phyloP scores from a whole-genome alignment of 2,329 filamentous ascomycete genomes.

The Xylariaceae sp. region DNA sequence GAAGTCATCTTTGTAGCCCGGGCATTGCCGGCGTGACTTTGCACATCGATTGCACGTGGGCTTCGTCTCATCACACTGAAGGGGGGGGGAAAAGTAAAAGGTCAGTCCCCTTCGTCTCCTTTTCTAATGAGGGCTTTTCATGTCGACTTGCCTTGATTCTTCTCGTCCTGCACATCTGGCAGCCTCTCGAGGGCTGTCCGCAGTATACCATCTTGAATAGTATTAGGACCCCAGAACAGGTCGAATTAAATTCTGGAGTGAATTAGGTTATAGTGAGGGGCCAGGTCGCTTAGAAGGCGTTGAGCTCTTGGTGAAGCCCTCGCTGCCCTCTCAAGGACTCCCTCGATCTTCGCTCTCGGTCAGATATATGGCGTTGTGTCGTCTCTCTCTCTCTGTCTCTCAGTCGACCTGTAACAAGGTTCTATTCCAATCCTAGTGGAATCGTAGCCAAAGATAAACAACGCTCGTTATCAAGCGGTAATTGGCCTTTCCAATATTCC shows the following conservation, averaged over 20 bases:
- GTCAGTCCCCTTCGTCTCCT: conserved; percentile 16
- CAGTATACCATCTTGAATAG: conserved; percentile 54
- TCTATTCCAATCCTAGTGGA: background rate
- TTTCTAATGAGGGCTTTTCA: background rate
- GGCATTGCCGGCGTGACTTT: conserved; percentile 58
- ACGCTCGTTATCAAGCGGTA: background rate
- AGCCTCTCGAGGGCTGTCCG: conserved; percentile 61
- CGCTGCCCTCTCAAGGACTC: background rate
- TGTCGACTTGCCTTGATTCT: conserved; percentile 60
- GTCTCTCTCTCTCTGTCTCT: background rate
- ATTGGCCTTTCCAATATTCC: background rate
- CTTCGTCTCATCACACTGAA: conserved; percentile 62
- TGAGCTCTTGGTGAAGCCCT: background rate
- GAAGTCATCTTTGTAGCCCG: conserved; percentile 65
- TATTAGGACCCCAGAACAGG: background rate
- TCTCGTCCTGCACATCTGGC: conserved; percentile 67
- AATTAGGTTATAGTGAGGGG: background rate
- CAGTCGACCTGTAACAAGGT: background rate
- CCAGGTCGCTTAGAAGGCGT: background rate
- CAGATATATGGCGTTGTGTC: too few relatives aligned
- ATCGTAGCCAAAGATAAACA: background rate
- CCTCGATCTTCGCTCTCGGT: too few relatives aligned
- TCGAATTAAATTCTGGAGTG: background rate
- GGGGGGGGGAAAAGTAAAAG: conserved; percentile 1
- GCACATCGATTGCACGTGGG: conserved; percentile 60